Conservation (phyloP, 192 early-diverging fungal genomes). For the Linnemannia hyalina region DNA sequence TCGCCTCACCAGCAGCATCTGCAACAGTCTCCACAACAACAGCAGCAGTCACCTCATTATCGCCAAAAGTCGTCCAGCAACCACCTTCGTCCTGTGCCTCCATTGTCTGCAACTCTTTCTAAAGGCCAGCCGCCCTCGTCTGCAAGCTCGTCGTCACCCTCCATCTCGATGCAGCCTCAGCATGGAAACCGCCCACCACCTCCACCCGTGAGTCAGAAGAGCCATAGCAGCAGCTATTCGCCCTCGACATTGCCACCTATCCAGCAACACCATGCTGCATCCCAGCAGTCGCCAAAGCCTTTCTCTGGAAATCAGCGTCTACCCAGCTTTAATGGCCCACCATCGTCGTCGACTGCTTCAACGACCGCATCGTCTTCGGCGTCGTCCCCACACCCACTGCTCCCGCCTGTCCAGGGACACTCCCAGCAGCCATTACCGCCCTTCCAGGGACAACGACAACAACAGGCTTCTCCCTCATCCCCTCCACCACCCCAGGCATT, state of each 20-base stretch:
- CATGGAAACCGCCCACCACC: not conserved
- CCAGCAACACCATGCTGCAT: not conserved
- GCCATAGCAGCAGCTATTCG: not conserved
- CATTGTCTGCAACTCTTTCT: not conserved
- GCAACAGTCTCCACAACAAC: not conserved
- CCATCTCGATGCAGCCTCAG: not conserved
- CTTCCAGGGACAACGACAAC: not conserved
- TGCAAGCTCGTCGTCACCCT: not conserved
- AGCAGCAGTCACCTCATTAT: not conserved
- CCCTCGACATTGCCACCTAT: not conserved
- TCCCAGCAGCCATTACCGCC: not conserved
- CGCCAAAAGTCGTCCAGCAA: not conserved
- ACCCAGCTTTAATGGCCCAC: conserved; percentile 17
- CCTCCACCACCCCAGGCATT: not conserved
- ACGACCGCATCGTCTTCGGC: not conserved
- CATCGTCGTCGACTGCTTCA: conserved; percentile 5
- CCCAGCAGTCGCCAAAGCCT: conserved; percentile 6
- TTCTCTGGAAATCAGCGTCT: conserved; percentile 17
- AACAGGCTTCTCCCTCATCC: not conserved
- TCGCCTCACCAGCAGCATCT: not conserved
- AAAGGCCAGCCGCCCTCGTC: not conserved
- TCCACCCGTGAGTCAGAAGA: not conserved
- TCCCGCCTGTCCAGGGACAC: conserved; percentile 5
- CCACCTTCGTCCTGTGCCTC: not conserved
- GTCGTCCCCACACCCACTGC: conserved; percentile 1